phyloP scores from a whole-genome alignment of 225 moss, liverwort and hornwort species.

The Thuidium tamariscinum region DNA sequence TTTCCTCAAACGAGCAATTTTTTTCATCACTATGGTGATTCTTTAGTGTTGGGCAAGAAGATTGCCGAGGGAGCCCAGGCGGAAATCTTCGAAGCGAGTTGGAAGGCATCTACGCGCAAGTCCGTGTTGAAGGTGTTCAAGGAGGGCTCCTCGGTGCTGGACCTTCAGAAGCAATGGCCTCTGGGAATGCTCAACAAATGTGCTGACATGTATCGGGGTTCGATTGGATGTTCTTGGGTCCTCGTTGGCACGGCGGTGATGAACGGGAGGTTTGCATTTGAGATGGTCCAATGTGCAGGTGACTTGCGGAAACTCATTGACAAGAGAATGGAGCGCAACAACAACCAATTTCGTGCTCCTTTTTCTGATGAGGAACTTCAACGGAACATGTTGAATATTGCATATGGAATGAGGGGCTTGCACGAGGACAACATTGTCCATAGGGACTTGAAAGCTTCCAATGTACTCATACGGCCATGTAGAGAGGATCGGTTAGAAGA shows the following conservation, averaged over 20 bases:
- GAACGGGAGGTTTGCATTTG: not conserved
- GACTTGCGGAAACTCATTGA: not conserved
- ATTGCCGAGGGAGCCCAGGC: not conserved
- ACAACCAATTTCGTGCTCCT: not conserved
- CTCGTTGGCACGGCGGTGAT: not conserved
- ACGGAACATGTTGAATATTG: not conserved
- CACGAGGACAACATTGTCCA: not conserved
- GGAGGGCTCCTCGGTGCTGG: not conserved
- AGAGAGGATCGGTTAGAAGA: not conserved
- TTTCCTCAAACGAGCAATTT: not conserved
- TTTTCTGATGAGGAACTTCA: not conserved
- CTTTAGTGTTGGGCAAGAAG: not conserved
- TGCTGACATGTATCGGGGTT: too few species aligned
- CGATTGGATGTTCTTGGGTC: not conserved
- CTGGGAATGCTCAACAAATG: not conserved
- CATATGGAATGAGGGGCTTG: not conserved
- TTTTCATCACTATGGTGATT: rapidly evolving
- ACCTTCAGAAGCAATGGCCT: not conserved
- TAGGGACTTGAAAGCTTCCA: not conserved
- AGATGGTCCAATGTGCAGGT: not conserved
- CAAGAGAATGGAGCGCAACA: not conserved
- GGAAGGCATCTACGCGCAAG: rapidly evolving
- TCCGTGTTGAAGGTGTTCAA: not conserved
- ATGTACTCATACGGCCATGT: not conserved
- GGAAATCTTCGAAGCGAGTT: not conserved